These are phyloP conservation scores for Thymus mandschuricus DNA, from an alignment of 257 asterid genomes.

Conservation along the genomic window DNA sequence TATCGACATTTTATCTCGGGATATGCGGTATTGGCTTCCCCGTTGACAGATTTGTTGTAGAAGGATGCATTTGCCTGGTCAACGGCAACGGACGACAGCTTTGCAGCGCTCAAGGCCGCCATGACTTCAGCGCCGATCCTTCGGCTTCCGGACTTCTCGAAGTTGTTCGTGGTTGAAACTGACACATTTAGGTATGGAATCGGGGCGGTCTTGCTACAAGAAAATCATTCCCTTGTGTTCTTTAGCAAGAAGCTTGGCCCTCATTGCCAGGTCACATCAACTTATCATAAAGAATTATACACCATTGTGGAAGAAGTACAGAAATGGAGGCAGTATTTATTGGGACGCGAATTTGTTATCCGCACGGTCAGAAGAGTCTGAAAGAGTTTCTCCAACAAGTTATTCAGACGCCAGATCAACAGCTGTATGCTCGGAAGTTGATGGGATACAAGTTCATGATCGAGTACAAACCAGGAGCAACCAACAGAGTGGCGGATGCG, in stretches of 20 bases:
- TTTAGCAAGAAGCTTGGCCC: no score
- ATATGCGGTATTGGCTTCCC: background rate
- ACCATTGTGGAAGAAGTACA: background rate
- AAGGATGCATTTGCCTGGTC: background rate
- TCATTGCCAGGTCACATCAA: no score
- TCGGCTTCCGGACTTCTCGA: no score
- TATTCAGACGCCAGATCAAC: no score
- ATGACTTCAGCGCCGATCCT: background rate
- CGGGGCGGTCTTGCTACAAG: no score
- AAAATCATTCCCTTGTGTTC: background rate
- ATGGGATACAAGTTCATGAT: no score
- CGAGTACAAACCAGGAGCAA: no score
- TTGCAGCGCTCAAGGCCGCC: background rate
- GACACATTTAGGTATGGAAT: no score
- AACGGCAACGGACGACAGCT: background rate
- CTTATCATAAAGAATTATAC: background rate
- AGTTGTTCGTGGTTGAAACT: no score
- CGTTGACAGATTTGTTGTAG: background rate
- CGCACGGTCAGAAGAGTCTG: background rate
- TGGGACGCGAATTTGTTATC: background rate
- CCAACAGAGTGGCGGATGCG: no score
- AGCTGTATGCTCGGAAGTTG: no score
- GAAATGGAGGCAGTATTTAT: background rate
- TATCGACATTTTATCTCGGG: background rate
- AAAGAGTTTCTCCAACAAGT: background rate